Base-by-base conservation (phyloP, 2,329 filamentous ascomycete genomes). In the Alternaria conjuncta region DNA sequence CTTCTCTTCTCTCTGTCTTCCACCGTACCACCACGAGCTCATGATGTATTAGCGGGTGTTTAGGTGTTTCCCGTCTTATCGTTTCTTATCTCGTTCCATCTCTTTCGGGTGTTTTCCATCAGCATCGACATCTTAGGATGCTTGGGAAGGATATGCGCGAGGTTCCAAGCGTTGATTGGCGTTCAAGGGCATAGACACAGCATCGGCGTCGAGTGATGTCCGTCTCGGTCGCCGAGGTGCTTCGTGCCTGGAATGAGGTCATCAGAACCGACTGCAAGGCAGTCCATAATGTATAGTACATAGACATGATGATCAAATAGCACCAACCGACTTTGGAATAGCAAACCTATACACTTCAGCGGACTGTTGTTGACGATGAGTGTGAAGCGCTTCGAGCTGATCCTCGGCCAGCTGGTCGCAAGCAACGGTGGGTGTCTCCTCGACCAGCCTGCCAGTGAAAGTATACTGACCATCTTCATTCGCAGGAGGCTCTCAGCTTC, bases 281-380 rank as follows among this genome's bases (percentile, higher is more conserved):
- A 55, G 53, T 64, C 67, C 62, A 71, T 65, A 76, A 73, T 77
- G 67, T 76, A 76, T 75, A 74, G 68, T 76, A 71, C 64, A 68
- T 60, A 71, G 61, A 43, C 51, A 30, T 61, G 55, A 68, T 63
- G 47, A 54, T 59, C 61, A 61, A 58, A 64, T 60, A 45, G 56
- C 13, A 63, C 28, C 53, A 44, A 64, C 21, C 21, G 57, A 28
- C 44, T 20, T 18, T 15, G 47, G 20, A 65, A 57, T 63, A 59
- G 36, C 28, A 54, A 30, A 53, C 57, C 53, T 50, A 15, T 55
- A 20, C 46, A 46, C 26, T 36, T 18, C 23, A 54, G 10, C 60
- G 63, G 60, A 55, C 66, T 61, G 57, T 62, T 53, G 51, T 64
- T 54, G 53, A 62, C n/a, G 60, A 66, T 61, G 47, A 55, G 56